Base-by-base conservation (phyloP, 306 rosid species). In the Lathyrus oleraceus region DNA sequence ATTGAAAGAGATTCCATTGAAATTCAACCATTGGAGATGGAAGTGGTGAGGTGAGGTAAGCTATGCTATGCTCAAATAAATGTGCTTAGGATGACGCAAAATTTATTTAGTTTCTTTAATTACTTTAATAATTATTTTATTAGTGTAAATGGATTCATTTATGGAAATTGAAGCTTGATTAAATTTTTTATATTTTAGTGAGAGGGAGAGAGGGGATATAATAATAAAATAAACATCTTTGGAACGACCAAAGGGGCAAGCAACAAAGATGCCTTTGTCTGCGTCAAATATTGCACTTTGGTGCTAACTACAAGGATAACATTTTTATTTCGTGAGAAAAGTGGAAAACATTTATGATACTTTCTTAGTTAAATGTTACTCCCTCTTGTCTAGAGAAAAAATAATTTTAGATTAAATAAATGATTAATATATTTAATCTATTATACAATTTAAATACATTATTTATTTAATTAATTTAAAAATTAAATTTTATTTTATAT, bases 1-100 rank as follows among this genome's bases (percentile, higher is more conserved):
- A 67, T 51, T 48, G 52, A 69, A 13, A 51, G 49, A 67, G 76
- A 82, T 81, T 72, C 79, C 43, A 49, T 78, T 65, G 62, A 57
- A 57, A 53, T 53, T 53, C 73, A 74, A 75, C 72, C 30, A 61
- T 69, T 66, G 86, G 66, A 70, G 79, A 27, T 61, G 82, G n/a
- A 42, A 21, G 45, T 47, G 71, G 20, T 67, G 69, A 68, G 76
- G 70, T 62, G 71, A 68, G 76, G 78, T 52, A 65, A 78, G 80
- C 70, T 75, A 65, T 38, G 66, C 32, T 10, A 3, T 10, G 32
- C 38, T 53, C 25, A 53, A 62, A 75, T 76, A 71, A 76, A 53
- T 56, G 82, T 63, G 71, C 71, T 71, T 78, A 75, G 69, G 81
- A 75, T 85, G 89, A 82, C 81, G 77, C 75, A 48, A 78, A 21